Evolutionary conservation across 106 monocot species (phyloP).

Genomic region (Phalaenopsis equestris): DNA sequence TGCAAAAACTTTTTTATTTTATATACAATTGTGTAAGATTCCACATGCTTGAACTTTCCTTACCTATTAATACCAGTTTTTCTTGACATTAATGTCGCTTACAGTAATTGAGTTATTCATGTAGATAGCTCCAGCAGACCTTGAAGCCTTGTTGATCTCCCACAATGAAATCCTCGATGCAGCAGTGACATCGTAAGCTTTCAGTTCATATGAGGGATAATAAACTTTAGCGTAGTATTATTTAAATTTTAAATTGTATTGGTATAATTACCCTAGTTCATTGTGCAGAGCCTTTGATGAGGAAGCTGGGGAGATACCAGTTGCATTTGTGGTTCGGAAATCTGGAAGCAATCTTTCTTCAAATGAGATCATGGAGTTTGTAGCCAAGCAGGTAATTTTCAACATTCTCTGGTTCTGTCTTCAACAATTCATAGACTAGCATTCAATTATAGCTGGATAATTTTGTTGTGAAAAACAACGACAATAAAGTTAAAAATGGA

Average conservation of each 20-base stretch:
- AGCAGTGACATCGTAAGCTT: slow-evolving; percentile 58
- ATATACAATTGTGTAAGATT: too few relatives aligned
- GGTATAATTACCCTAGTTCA: background rate
- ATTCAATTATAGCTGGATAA: too few relatives aligned
- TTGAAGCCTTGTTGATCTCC: slow-evolving; percentile 53
- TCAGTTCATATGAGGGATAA: background rate
- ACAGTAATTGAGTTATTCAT: background rate
- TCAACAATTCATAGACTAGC: background rate
- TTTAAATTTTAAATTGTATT: too few relatives aligned
- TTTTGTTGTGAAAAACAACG: too few relatives aligned
- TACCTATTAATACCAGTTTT: background rate
- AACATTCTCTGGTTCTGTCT: background rate
- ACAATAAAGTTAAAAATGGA: too few relatives aligned
- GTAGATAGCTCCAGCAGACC: slow-evolving; percentile 77
- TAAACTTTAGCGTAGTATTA: too few relatives aligned
- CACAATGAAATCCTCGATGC: slow-evolving; percentile 63
- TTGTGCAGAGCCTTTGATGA: slow-evolving; percentile 40
- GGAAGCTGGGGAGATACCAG: slow-evolving; percentile 68
- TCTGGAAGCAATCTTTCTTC: slow-evolving; percentile 36
- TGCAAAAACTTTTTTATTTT: background rate
- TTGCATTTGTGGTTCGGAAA: slow-evolving; percentile 60
- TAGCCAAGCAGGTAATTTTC: slow-evolving; percentile 50
- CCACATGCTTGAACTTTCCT: too few relatives aligned
- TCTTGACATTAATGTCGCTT: background rate
- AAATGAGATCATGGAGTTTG: slow-evolving; percentile 39